Conservation (phyloP, 2,329 filamentous ascomycete genomes). For the Aureobasidium uvarum region DNA sequence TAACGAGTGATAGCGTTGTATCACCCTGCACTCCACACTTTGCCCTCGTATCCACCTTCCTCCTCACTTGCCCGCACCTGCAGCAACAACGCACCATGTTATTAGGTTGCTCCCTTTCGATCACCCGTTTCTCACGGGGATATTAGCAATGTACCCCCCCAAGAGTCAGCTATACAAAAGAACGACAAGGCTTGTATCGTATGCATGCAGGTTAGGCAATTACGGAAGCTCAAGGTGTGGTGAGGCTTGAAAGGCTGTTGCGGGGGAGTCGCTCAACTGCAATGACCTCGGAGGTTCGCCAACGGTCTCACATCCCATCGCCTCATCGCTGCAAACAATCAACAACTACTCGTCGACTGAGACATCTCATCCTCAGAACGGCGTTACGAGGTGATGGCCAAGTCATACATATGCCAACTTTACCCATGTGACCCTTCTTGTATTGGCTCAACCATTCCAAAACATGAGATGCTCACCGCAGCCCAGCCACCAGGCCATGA, state of each 20-base stretch:
- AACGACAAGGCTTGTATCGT: conserved; percentile 1
- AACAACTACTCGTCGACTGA: conserved; percentile 11
- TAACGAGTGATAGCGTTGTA: conserved; percentile 18
- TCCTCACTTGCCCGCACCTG: background rate
- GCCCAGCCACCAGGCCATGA: conserved; percentile 16
- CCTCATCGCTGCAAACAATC: conserved; percentile 6
- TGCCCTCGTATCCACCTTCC: conserved; percentile 2
- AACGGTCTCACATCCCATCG: conserved; percentile 9
- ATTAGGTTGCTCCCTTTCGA: conserved; percentile 13
- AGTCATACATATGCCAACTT: background rate
- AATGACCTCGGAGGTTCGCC: conserved; percentile 3
- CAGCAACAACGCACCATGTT: conserved; percentile 1
- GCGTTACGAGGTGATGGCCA: conserved; percentile 2
- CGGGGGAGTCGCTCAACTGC: background rate
- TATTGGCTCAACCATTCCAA: conserved; percentile 14
- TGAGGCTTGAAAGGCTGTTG: conserved; percentile 16
- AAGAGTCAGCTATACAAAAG: background rate
- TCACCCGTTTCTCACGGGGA: background rate
- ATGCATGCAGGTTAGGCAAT: background rate
- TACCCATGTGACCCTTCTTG: conserved; percentile 8
- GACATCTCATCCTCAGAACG: conserved; percentile 21
- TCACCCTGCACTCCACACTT: conserved; percentile 20
- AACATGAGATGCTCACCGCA: background rate
- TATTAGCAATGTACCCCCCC: background rate
- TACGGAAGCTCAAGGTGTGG: conserved; percentile 8